Evolutionary conservation across 1,139 yeast species (phyloP), one percentile per base, ranked within the genome.

Genomic region (Scheffersomyces segobiensis): DNA sequence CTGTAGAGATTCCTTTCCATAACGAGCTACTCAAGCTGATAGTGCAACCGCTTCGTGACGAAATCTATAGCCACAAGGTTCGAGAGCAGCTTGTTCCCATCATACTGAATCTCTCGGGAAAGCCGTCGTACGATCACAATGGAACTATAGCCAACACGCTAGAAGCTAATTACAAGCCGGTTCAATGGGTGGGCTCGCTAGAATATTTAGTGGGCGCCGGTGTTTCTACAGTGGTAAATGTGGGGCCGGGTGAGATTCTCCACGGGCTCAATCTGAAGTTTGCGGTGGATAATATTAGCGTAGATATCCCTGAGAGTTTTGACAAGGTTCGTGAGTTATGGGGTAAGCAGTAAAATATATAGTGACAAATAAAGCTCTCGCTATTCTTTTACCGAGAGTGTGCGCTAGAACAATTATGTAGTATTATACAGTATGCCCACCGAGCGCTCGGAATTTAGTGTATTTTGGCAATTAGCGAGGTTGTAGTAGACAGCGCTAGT

Each of bases 1-100:
- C 84, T 0, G 88, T 85, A 2, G 70, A 77, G 2, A 81, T 86
- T 1, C 88, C 89, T 6, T 86, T 86, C 67, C 89, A 86, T 66
- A 80, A 78, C 54, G 62, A 69, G 1, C 62, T 76, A 21, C 72
- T 86, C 66, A 58, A 60, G 24, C 70, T 73, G 0, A 81, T 86
- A 1, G 81, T 78, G 57, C 63, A 66, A 5, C 67, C 71, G 49
- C 70, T 82, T 53, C 54, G 55, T 12, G 65, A 65, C 24, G 67
- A 58, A 51, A 61, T 62, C 46, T 60, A 54, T 55, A 65, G 57
- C 52, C 61, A 55, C 54, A 59, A 50, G 46, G 51, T 20, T 54
- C 62, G 46, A 5, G 55, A 53, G n/a, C 71, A 68, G 46, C 57
- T 57, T 18, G 64, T 55, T 10, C 63, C 66, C 14, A 55, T 65